Base-by-base conservation (phyloP, 2,329 filamentous ascomycete species). In the Tolypocladium endophyticum region DNA sequence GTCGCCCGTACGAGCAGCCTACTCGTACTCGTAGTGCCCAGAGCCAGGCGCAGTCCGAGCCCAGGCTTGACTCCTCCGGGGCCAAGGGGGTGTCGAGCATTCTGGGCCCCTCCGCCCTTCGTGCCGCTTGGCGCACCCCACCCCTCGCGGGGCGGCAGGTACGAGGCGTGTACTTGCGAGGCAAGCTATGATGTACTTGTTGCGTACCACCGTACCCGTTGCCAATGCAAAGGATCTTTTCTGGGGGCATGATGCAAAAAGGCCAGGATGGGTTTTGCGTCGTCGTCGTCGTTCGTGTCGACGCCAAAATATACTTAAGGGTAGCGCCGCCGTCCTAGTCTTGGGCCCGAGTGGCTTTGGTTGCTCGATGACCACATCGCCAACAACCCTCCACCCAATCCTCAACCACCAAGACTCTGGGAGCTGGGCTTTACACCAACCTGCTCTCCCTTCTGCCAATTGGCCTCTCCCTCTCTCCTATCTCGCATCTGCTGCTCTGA, bases 251-350 rank as follows among this genome's bases (percentile, higher is more conserved):
- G 35, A 55, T 55, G 50, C 50, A n/a, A 36, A 55, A 55, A 58
- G 47, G 38, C 47, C 56, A 28, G 56, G 38, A 23, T 50, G 16
- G 43, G 28, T 14, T n/a, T 52, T 47, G 33, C 16, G 23, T 25
- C 20, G 41, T 38, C 20, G 55, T 57, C 39, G 39, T 55, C 53
- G 35, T 36, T n/a, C 11, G 20, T 20, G 41, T 53, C 30, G 25
- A 25, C 50, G n/a, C 20, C n/a, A 39, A 39, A 41, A 52, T 35
- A 45, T 63, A 62, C 63, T 64, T 63, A 64, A 64, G 45, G 61
- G 57, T 18, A 59, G 56, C 47, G 50, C 45, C 55, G 60, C 61
- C 62, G 38, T n/a, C 28, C 38, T 39, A 33, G 57, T 28, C 25
- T 35, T 35, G 25, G 41, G 33, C 59, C 50, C 52, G 33, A 23